Evolutionary conservation across 176 grass and related monocot genomes (phyloP), one percentile per base, ranked within the genome.

Genomic region (Aegilops longissima): DNA sequence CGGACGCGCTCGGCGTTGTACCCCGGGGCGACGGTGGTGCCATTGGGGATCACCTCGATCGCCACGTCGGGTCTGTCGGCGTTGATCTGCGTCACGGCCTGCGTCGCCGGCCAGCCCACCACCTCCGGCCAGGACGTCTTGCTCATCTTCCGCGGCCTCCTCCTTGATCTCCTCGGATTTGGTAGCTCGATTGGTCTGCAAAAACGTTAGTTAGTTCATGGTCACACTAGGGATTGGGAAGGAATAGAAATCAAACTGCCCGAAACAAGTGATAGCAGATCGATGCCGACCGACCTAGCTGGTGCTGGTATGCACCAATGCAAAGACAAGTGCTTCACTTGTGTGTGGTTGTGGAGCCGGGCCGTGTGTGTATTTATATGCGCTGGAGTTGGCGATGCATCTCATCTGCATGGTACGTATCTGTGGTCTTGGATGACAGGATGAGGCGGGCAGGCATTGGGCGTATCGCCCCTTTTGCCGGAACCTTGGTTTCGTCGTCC

Each of bases 81-180:
- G 73, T 30, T 52, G 44, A 76, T 76, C 73, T 76, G 44, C 44
- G 44, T 31, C 44, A 51, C 24, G 14, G 73, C 73, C 8, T 14
- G 12, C 44, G 73, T 52, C 44, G 73, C 73, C 73, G 73, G 73
- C 73, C 73, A 76, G 4, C 73, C 73, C 14, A 76, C 14, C 3
- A 76, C 73, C 73, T 76, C 73, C 44, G 73, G 73, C 73, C 73
- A 76, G 0, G 73, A 76, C 5, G 24, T 9, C 73, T 76, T 76
- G 73, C 73, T 76, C 73, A 51, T 76, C 0, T 14, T 13, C 16
- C 4, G 0, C 25, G 14, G 17, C 6, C 8, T 18, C 18, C 69
- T 3, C 42, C 16, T 75, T 16, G 9, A 29, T 47, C 64, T 66
- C 49, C 49, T 52, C 14, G 12, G 73, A 76, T 4, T 20, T 8